These are phyloP conservation scores for Fusarium chuoi DNA, from an alignment of 2,329 filamentous ascomycete species.

Conservation along the genomic window DNA sequence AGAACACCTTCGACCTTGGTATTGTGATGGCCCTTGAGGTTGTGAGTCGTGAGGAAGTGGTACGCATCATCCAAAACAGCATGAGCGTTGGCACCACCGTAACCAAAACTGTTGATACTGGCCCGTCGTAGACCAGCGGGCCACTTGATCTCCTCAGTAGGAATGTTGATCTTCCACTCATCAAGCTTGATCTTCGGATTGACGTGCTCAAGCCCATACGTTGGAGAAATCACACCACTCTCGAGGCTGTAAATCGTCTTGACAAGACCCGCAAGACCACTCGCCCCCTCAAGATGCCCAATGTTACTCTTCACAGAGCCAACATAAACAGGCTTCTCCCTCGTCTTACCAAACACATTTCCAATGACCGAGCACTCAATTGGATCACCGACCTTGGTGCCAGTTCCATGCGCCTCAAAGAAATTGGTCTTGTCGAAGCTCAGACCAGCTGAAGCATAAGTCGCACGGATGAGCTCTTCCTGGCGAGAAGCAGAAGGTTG, in stretches of 20 bases:
- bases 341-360: not conserved
- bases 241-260: not conserved
- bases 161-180: not conserved
- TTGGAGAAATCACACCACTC: not conserved
- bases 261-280: slow-evolving; percentile 5
- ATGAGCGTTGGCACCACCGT: not conserved
- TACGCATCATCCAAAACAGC: not conserved
- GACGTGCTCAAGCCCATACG: not conserved
- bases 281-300: slow-evolving; percentile 13
- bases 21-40: not conserved
- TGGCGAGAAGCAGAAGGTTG: not conserved
- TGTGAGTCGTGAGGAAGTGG: not conserved
- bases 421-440: not conserved
- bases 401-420: slow-evolving; percentile 53
- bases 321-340: slow-evolving; percentile 4
- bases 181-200: not conserved
- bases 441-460: not conserved
- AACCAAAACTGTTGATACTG: not conserved
- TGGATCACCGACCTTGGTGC: slow-evolving; percentile 51
- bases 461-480: not conserved
- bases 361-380: not conserved
- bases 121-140: not conserved
- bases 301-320: slow-evolving; percentile 26
- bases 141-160: not conserved
- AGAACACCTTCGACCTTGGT: not conserved